Conservation (phyloP, 148 eudicot genomes). For the Camellia japonica region DNA sequence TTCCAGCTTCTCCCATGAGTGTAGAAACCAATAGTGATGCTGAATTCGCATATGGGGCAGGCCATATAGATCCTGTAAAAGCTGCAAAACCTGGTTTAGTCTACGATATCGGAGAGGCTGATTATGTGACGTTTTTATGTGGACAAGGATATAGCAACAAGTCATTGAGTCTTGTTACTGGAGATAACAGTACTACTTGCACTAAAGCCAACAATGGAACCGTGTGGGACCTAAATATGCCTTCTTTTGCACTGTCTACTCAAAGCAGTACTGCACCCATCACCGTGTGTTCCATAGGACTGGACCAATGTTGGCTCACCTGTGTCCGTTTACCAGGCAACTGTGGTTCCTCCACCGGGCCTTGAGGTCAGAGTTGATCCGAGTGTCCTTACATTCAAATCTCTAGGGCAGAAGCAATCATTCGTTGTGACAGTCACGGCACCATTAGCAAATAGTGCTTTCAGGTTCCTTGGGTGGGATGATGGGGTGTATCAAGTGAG, state of each 20-base stretch:
- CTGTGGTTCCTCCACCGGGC: conserved; percentile 17
- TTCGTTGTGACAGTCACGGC: conserved; percentile 25
- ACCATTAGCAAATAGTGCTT: not conserved
- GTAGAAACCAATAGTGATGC: conserved; percentile 10
- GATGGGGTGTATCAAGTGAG: conserved; percentile 38
- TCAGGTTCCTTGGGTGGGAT: conserved; percentile 45
- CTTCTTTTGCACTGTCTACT: conserved; percentile 33
- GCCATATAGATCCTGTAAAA: conserved; percentile 37
- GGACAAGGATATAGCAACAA: conserved; percentile 37
- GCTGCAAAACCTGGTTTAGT: conserved; percentile 41
- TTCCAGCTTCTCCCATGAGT: conserved; percentile 27
- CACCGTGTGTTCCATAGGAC: conserved; percentile 29
- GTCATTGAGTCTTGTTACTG: conserved; percentile 30
- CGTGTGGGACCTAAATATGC: conserved; percentile 45
- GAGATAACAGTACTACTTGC: conserved; percentile 32
- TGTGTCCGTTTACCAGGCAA: conserved; percentile 29
- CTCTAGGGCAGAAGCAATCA: conserved; percentile 24
- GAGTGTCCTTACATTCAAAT: conserved; percentile 17
- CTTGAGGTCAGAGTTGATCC: conserved; percentile 29
- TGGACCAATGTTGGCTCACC: conserved; percentile 46
- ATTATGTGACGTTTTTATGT: conserved; percentile 36
- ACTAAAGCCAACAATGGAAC: conserved; percentile 18
- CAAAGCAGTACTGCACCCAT: not conserved
- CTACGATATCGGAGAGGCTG: conserved; percentile 32
- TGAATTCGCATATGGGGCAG: conserved; percentile 54